Conservation (phyloP, 2,329 filamentous ascomycete species). For the Penicillium sp. region DNA sequence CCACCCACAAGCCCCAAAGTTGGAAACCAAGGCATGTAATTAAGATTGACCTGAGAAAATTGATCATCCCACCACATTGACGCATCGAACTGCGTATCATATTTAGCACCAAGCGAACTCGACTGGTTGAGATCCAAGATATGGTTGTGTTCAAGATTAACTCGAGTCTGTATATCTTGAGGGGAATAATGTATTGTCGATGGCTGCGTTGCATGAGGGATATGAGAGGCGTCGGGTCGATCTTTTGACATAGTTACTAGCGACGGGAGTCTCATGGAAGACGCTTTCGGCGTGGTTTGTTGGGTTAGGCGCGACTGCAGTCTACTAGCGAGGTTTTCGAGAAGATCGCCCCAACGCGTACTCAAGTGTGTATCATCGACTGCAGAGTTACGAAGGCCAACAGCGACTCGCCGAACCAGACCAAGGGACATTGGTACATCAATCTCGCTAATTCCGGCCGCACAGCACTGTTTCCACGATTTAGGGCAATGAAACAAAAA, state of each 20-base stretch:
- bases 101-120: background rate
- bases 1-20: constrained; percentile 1
- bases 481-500: too few species aligned
- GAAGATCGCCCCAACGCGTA: too few species aligned
- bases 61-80: constrained; percentile 1
- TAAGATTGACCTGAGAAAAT: constrained; percentile 3
- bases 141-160: background rate
- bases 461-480: too few species aligned
- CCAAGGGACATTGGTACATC: too few species aligned
- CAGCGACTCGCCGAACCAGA: too few species aligned
- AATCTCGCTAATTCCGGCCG: too few species aligned
- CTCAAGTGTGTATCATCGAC: too few species aligned
- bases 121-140: background rate
- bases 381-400: too few species aligned
- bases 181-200: background rate
- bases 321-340: too few species aligned
- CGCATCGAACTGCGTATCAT: background rate
- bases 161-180: background rate
- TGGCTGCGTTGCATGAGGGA: background rate
- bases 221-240: background rate
- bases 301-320: too few species aligned
- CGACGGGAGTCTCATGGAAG: too few species aligned
- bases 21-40: constrained; percentile 5
- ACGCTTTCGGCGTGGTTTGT: too few species aligned
- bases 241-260: background rate